phyloP scores from a whole-genome alignment of 352 stramenopile genomes.

The Pythium pyrilobum region DNA sequence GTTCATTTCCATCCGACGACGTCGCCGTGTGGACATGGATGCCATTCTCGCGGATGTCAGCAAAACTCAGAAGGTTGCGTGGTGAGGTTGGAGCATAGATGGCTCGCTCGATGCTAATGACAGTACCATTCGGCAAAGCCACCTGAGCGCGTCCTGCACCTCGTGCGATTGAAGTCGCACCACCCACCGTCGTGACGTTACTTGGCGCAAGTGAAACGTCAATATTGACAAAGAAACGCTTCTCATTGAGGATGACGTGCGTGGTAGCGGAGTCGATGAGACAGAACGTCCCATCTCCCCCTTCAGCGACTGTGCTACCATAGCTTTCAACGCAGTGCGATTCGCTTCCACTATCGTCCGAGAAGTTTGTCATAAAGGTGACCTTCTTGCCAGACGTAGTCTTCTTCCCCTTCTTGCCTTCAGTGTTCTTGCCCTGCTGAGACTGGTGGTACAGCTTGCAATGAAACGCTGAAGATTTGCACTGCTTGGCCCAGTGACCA shows the following conservation, averaged over 20 bases:
- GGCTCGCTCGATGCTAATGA: slow-evolving; percentile 3
- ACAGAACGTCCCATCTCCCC: not conserved
- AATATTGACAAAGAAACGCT: slow-evolving; percentile 3
- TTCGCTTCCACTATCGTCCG: slow-evolving; percentile 10
- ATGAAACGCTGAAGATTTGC: slow-evolving; percentile 1
- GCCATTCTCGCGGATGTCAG: not conserved
- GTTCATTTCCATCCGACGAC: not conserved
- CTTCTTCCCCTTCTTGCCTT: not conserved
- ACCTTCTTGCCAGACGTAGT: not conserved
- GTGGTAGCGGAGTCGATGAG: slow-evolving; percentile 9
- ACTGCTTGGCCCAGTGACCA: slow-evolving; percentile 1
- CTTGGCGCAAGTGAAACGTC: not conserved
- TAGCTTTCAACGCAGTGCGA: slow-evolving; percentile 9
- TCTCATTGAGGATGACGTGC: slow-evolving; percentile 6
- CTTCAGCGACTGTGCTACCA: not conserved
- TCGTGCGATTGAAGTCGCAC: not conserved
- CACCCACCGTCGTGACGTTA: slow-evolving; percentile 6
- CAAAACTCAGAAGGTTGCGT: slow-evolving; percentile 5
- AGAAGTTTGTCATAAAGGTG: slow-evolving; percentile 14
- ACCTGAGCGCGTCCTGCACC: slow-evolving; percentile 1
- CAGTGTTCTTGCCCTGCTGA: not conserved
- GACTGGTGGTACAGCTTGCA: slow-evolving; percentile 13
- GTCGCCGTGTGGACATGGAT: slow-evolving; percentile 6
- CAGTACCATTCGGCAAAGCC: slow-evolving; percentile 1
- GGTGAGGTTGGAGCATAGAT: slow-evolving; percentile 1